Evolutionary conservation across 2,329 filamentous ascomycete genomes (phyloP), one percentile per base, ranked within the genome.

Genomic region (Cercospora janseana): DNA sequence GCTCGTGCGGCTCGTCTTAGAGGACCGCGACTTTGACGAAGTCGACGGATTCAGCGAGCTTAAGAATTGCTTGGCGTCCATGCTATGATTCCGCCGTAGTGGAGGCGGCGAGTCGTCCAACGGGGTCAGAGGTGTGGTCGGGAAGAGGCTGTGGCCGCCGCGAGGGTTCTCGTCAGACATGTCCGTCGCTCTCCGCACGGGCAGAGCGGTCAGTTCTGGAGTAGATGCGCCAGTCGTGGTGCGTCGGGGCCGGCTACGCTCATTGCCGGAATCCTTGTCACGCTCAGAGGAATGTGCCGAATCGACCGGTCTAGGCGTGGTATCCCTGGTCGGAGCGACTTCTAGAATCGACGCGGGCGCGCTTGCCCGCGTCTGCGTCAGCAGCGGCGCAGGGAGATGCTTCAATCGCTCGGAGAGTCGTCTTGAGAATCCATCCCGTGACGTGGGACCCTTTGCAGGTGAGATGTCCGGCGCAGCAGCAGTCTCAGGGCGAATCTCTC

Each of bases 331-430:
- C 40, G 23, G 48, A n/a, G n/a, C n/a, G n/a, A n/a, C n/a, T n/a
- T n/a, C n/a, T n/a, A n/a, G n/a, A n/a, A n/a, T n/a, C n/a, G n/a
- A n/a, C 12, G 20, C 44, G 10, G 32, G 32, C 7, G 44, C 24
- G 32, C 44, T 46, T 15, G 44, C 26, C 10, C 32, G 44, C 3
- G 28, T 35, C 10, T 34, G 43, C 15, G 51, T 37, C 18, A 35
- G 15, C 13, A 42, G 48, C 18, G 49, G 50, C 12, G 32, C 15
- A 0, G 54, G 46, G n/a, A 58, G 47, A 40, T 57, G 54, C 35
- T 60, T 64, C 15, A 62, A 54, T 29, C 62, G 61, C 24, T 54
- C 58, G 1, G 63, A 65, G 9, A 66, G 46, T 41, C 63, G 60
- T 18, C 62, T 58, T 10, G 59, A 60, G 51, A 66, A 63, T 41